phyloP scores from a whole-genome alignment of 1,284 basidiomycete species.

The Austroboletus niveus region DNA sequence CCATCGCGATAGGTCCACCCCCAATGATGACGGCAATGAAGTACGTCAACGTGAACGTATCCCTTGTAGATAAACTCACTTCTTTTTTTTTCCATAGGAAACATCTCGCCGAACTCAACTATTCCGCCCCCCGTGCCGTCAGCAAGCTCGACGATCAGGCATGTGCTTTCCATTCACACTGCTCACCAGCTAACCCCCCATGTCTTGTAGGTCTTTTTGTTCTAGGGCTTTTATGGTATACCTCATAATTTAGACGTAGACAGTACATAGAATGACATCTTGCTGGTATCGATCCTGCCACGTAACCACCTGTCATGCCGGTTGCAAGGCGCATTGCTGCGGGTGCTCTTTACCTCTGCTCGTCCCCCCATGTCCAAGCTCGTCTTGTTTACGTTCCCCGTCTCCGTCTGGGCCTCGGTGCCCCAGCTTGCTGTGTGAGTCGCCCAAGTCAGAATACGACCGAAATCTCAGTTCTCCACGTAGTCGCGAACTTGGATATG shows the following conservation, averaged over 20 bases:
- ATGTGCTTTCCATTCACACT: constrained; percentile 16
- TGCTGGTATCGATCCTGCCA: background rate
- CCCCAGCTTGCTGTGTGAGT: constrained; percentile 50
- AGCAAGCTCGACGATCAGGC: constrained; percentile 93
- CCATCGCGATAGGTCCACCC: constrained; percentile 65
- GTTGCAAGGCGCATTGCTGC: too few relatives aligned
- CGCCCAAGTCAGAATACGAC: too few relatives aligned
- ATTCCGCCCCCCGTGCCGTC: constrained; percentile 85
- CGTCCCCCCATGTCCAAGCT: constrained; percentile 12
- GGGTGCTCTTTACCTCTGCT: too few relatives aligned
- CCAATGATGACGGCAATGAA: constrained; percentile 99
- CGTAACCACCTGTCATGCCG: background rate
- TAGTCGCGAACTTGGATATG: constrained; percentile 45
- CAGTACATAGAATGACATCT: constrained; percentile 6
- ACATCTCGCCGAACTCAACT: constrained; percentile 85
- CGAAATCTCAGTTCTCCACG: background rate
- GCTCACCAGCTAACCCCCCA: constrained; percentile 2
- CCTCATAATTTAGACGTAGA: background rate
- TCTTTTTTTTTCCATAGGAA: constrained; percentile 52
- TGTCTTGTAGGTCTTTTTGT: constrained; percentile 56
- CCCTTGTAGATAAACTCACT: background rate
- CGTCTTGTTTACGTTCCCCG: constrained; percentile 43
- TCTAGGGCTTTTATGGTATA: constrained; percentile 37
- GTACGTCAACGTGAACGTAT: constrained; percentile 44
- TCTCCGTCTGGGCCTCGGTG: constrained; percentile 49